Evolutionary conservation across 371 early-diverging fungal genomes (phyloP).

Genomic region (Apophysomyces elegans): DNA sequence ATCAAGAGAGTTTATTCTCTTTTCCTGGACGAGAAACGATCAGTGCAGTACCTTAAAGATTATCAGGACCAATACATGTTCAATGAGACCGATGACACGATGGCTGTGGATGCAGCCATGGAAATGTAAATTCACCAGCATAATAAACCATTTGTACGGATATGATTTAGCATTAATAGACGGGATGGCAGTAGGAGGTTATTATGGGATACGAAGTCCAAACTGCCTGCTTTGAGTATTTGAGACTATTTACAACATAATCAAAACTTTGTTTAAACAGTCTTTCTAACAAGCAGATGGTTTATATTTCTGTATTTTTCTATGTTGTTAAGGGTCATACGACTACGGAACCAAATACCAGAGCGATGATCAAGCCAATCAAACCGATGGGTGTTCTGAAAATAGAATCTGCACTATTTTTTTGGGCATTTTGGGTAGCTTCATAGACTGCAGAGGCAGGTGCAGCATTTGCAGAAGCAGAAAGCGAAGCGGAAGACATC

Average conservation of each 20-base stretch:
- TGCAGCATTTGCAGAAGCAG: constrained; percentile 11
- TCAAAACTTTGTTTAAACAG: too few species aligned
- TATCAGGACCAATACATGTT: constrained; percentile 95
- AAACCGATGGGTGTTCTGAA: neutral
- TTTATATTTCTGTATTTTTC: too few species aligned
- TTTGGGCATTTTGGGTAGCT: neutral
- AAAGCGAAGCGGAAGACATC: constrained; percentile 15
- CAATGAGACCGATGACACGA: constrained; percentile 60
- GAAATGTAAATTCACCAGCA: constrained; percentile 42
- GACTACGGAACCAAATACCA: neutral
- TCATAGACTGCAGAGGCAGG: neutral
- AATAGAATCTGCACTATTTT: neutral
- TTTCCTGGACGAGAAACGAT: constrained; percentile 96
- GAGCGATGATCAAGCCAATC: neutral
- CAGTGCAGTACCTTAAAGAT: constrained; percentile 90
- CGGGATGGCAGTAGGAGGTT: too few species aligned
- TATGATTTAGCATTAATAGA: too few species aligned
- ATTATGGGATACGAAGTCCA: too few species aligned
- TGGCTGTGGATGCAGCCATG: constrained; percentile 52
- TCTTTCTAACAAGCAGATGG: too few species aligned
- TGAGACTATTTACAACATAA: too few species aligned
- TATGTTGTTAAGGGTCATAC: too few species aligned
- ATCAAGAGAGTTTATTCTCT: constrained; percentile 92
- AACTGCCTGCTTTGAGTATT: too few species aligned
- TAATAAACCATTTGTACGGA: neutral